Evolutionary conservation across 2,329 filamentous ascomycete genomes (phyloP), one percentile per base, ranked within the genome.

Genomic region (Alternaria brassicicola): DNA sequence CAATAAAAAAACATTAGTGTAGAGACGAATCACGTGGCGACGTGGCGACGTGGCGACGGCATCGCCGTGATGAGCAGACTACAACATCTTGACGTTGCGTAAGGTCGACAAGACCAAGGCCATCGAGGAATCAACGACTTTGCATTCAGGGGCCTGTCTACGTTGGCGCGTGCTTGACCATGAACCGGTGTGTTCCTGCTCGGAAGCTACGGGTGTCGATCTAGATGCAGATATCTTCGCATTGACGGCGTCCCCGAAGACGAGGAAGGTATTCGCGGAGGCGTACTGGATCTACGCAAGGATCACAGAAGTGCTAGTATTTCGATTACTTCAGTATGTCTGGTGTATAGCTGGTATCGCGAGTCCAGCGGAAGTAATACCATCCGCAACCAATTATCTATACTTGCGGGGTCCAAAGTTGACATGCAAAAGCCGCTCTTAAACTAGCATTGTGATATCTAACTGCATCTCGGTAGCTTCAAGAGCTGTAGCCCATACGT

Each of bases 1-100:
- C 10, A 23, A 36, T 52, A 12, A 21, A 2, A 15, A 45, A 42
- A 9, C 26, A 2, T 35, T 51, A 31, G 30, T 55, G 30, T 21
- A 36, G 9, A 19, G 30, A 17, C 46, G 23, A 19, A 31, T 56
- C 53, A 56, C 53, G 53, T 56, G 53, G 1, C 31, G 1, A 21
- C 53, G 53, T 56, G 53, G 1, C 31, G 1, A 21, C 39, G 53
- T 56, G 53, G 53, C 53, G 48, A 35, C 53, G 53, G 53, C 28
- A 56, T 56, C 53, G 53, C 47, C 53, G 53, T 45, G 25, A 33
- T 17, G 45, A 31, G 25, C 31, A 26, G n/a, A 17, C 25, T 43
- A 33, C 15, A 8, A 15, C 17, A 43, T 15, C n/a, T 26, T 31
- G 23, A 45, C 19, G 13, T 52, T 38, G 47, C 42, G 39, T 47